Evolutionary conservation across 2,329 filamentous ascomycete genomes (phyloP).

Genomic region (Leptographium flavum): DNA sequence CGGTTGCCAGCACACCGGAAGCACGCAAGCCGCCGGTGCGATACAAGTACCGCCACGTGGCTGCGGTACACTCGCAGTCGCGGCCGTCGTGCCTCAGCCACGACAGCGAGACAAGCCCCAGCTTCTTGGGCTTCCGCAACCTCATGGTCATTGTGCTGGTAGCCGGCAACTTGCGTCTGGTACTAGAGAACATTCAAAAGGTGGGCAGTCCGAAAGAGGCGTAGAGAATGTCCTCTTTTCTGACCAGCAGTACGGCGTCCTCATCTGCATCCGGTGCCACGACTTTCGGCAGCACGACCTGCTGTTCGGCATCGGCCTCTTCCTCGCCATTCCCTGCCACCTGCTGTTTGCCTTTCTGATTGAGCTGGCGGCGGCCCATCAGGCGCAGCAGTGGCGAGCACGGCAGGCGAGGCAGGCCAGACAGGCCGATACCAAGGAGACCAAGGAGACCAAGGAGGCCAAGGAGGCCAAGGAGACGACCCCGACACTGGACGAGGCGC

Average conservation of each 20-base stretch:
- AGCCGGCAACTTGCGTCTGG: conserved; percentile 81
- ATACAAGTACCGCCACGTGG: conserved; percentile 80
- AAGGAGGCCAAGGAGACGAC: no score
- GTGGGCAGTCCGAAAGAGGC: conserved; percentile 24
- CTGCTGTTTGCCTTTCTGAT: conserved; percentile 83
- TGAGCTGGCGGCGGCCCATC: conserved; percentile 67
- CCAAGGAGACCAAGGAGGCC: no score
- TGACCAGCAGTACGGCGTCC: conserved; percentile 62
- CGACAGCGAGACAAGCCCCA: conserved; percentile 60
- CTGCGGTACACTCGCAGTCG: conserved; percentile 62
- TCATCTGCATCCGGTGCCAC: conserved; percentile 84
- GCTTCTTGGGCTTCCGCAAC: conserved; percentile 88
- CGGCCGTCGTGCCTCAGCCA: conserved; percentile 74
- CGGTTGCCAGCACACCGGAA: conserved; percentile 12
- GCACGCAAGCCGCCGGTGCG: conserved; percentile 24
- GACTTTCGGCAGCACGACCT: conserved; percentile 72
- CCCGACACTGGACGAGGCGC: conserved; percentile 45
- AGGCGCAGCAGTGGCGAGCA: conserved; percentile 56
- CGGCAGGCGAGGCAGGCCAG: conserved; percentile 16
- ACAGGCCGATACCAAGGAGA: no score
- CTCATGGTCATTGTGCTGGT: conserved; percentile 91
- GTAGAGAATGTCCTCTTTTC: neutral
- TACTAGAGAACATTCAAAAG: conserved; percentile 96
- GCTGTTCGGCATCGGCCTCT: conserved; percentile 60
- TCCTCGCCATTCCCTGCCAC: conserved; percentile 79